phyloP scores from a whole-genome alignment of 345 rosid species.

The Heritiera littoralis region DNA sequence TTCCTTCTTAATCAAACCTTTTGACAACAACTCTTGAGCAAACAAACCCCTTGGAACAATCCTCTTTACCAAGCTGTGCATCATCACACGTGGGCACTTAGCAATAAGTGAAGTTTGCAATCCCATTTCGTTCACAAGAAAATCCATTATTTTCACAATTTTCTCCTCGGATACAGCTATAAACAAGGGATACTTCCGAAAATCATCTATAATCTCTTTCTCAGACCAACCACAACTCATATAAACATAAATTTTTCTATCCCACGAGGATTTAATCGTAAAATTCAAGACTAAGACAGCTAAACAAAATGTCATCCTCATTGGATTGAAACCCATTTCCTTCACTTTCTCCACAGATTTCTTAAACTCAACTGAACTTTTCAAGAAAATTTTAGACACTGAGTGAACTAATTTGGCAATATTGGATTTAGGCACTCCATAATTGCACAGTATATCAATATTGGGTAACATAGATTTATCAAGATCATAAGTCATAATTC shows the following conservation, averaged over 20 bases:
- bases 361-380: neutral
- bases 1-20: neutral
- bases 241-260: too few species aligned
- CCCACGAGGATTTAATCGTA: too few species aligned
- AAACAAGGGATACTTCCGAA: neutral
- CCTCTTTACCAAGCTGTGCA: neutral
- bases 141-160: neutral
- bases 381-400: neutral
- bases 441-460: neutral
- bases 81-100: neutral
- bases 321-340: neutral
- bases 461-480: neutral
- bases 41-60: constrained; percentile 35
- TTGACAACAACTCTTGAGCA: constrained; percentile 16
- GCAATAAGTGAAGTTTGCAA: neutral
- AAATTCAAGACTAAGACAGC: too few species aligned
- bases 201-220: neutral
- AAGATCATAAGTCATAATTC: neutral
- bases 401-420: neutral
- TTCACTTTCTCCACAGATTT: neutral
- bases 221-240: neutral
- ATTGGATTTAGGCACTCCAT: neutral
- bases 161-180: neutral
- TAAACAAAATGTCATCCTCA: too few species aligned
- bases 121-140: neutral